A percentile compares a stretch with the other conserved stretches of the same genome.
Evolutionary conservation across 106 monocot species (phyloP).

Genomic region (Allium fistulosum): DNA sequence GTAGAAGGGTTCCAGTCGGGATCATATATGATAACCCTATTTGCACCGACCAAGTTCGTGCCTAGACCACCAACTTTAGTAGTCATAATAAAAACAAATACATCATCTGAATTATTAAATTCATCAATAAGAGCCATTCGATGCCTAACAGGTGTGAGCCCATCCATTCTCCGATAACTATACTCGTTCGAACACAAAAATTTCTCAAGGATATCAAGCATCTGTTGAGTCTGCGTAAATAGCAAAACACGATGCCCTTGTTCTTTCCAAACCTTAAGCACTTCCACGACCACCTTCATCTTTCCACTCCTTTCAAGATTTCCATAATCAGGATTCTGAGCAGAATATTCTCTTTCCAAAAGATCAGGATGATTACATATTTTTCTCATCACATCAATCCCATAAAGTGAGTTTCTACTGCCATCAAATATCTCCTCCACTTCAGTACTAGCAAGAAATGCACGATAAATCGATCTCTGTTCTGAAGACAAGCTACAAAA

Average conservation of each 20-base stretch:
- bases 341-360: slow-evolving; percentile 77
- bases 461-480: slow-evolving; percentile 62
- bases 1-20: slow-evolving; percentile 99
- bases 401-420: slow-evolving; percentile 77
- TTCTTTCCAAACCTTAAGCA: slow-evolving; percentile 85
- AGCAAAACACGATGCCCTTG: slow-evolving; percentile 88
- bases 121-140: slow-evolving; percentile 95
- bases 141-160: slow-evolving; percentile 78
- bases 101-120: slow-evolving; percentile 73
- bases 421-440: slow-evolving; percentile 97
- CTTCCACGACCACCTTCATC: slow-evolving; percentile 77
- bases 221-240: slow-evolving; percentile 90
- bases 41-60: slow-evolving; percentile 82
- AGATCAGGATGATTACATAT: slow-evolving; percentile 99
- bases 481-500: slow-evolving; percentile 85
- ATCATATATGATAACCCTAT: slow-evolving; percentile 93
- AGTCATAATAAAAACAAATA: slow-evolving; percentile 85
- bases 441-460: slow-evolving; percentile 94
- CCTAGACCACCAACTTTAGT: slow-evolving; percentile 97
- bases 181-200: slow-evolving; percentile 47
- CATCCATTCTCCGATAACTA: slow-evolving; percentile 90
- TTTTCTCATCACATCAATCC: slow-evolving; percentile 93
- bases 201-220: slow-evolving; percentile 84
- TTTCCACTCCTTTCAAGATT: slow-evolving; percentile 84
- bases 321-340: slow-evolving; percentile 79